Evolutionary conservation across 2,329 filamentous ascomycete genomes (phyloP).

Genomic region (Pestalotiopsis sp.): DNA sequence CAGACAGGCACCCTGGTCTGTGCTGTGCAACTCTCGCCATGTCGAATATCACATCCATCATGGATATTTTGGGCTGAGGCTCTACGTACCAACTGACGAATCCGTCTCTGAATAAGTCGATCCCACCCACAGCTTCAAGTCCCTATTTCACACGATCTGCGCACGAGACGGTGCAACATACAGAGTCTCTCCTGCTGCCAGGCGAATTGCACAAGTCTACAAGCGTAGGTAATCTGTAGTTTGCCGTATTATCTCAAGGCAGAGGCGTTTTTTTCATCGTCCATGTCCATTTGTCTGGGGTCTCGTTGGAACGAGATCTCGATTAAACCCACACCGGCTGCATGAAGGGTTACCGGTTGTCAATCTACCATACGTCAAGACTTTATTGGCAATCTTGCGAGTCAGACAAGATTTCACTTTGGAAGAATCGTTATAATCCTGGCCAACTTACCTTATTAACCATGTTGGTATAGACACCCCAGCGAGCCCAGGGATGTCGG

Average conservation of each 20-base stretch:
- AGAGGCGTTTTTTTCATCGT: background rate
- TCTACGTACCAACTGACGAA: background rate
- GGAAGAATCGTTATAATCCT: background rate
- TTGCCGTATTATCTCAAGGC: background rate
- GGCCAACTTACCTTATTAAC: background rate
- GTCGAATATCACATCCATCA: background rate
- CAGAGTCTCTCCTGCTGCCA: too few relatives aligned
- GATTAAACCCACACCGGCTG: background rate
- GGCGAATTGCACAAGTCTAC: background rate
- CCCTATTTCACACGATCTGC: background rate
- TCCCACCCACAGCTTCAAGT: background rate
- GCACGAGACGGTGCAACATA: background rate
- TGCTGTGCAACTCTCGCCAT: background rate
- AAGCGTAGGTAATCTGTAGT: background rate
- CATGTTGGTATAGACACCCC: background rate
- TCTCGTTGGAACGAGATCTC: background rate
- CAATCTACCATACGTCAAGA: background rate
- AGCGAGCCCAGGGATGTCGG: too few relatives aligned
- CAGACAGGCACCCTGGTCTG: background rate
- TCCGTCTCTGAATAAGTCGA: background rate
- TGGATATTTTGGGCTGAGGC: background rate
- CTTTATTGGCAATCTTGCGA: background rate
- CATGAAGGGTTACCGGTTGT: background rate
- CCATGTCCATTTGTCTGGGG: background rate
- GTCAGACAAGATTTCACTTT: background rate